Evolutionary conservation across 2,329 filamentous ascomycete genomes (phyloP).

Genomic region (Clarireedia sp.): DNA sequence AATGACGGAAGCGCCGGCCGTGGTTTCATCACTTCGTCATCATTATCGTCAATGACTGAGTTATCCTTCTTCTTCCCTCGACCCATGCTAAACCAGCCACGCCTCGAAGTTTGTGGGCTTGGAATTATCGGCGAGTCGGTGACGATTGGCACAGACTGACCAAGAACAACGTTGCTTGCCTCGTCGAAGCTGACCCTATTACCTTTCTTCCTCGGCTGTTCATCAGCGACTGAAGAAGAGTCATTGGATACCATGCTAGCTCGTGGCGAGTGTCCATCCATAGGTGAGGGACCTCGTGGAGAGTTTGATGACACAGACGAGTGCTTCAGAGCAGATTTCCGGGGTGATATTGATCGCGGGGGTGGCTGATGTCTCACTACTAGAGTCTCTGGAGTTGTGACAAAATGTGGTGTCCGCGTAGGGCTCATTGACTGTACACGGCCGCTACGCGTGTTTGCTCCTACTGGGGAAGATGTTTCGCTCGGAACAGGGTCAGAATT

Average conservation of each 20-base stretch:
- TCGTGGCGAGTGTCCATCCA: conserved; percentile 23
- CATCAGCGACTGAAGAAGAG: conserved; percentile 16
- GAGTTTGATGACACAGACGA: conserved; percentile 38
- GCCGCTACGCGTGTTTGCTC: conserved; percentile 23
- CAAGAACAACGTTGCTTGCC: conserved; percentile 46
- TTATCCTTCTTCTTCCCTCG: conserved; percentile 44
- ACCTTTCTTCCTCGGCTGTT: conserved; percentile 49
- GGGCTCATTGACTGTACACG: conserved; percentile 47
- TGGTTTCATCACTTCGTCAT: conserved; percentile 66
- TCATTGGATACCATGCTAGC: conserved; percentile 38
- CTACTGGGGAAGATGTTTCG: conserved; percentile 18
- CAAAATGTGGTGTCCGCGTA: conserved; percentile 61
- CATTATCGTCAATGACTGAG: conserved; percentile 41
- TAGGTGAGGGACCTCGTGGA: conserved; percentile 43
- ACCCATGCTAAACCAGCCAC: conserved; percentile 46
- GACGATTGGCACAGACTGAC: conserved; percentile 36
- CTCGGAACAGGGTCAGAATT: conserved; percentile 1
- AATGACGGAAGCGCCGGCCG: conserved; percentile 66
- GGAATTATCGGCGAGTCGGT: conserved; percentile 34
- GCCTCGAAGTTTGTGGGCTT: conserved; percentile 36
- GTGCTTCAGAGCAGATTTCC: conserved; percentile 69
- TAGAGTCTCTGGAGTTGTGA: conserved; percentile 45
- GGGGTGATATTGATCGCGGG: conserved; percentile 62
- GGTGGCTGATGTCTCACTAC: conserved; percentile 60
- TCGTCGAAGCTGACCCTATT: conserved; percentile 72